Evolutionary conservation across 2,329 filamentous ascomycete species (phyloP).

Genomic region (Claviceps pazoutovae): DNA sequence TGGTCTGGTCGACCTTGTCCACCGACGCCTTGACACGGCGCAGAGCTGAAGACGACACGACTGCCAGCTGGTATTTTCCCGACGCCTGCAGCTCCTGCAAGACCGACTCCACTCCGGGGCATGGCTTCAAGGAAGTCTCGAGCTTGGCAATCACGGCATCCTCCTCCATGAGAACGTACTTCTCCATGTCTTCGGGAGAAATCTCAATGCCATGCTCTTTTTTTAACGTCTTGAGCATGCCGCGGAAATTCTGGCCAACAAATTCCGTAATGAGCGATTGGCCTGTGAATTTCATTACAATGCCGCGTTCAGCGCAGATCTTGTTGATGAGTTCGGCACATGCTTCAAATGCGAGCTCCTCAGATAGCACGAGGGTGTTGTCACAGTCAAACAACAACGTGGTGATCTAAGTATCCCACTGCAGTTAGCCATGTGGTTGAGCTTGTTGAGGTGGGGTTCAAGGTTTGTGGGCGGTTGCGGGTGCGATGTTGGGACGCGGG

Average conservation of each 20-base stretch:
- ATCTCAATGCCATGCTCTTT: slow-evolving; percentile 63
- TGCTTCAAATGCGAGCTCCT: slow-evolving; percentile 81
- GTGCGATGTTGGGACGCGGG: background rate
- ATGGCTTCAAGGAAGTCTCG: slow-evolving; percentile 50
- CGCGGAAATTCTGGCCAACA: slow-evolving; percentile 87
- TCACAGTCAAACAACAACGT: slow-evolving; percentile 66
- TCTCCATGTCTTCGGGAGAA: slow-evolving; percentile 51
- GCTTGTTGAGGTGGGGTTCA: background rate
- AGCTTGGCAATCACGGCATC: slow-evolving; percentile 75
- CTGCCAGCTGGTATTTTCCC: slow-evolving; percentile 58
- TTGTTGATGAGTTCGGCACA: slow-evolving; percentile 82
- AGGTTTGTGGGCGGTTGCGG: background rate
- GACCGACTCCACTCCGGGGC: slow-evolving; percentile 52
- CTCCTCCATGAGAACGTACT: slow-evolving; percentile 64
- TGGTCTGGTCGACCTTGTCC: slow-evolving; percentile 63
- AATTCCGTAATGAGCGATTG: slow-evolving; percentile 71
- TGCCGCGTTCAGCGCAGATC: slow-evolving; percentile 54
- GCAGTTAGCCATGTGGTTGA: background rate
- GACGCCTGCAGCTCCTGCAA: slow-evolving; percentile 48
- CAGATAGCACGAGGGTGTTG: slow-evolving; percentile 88
- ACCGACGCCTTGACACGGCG: slow-evolving; percentile 65
- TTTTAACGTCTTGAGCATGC: slow-evolving; percentile 71
- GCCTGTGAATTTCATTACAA: slow-evolving; percentile 59
- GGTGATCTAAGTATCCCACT: slow-evolving; percentile 34
- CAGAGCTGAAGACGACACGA: slow-evolving; percentile 70